phyloP scores from a whole-genome alignment of 1,284 basidiomycete species.

The Rhodotorula mucilaginosa region DNA sequence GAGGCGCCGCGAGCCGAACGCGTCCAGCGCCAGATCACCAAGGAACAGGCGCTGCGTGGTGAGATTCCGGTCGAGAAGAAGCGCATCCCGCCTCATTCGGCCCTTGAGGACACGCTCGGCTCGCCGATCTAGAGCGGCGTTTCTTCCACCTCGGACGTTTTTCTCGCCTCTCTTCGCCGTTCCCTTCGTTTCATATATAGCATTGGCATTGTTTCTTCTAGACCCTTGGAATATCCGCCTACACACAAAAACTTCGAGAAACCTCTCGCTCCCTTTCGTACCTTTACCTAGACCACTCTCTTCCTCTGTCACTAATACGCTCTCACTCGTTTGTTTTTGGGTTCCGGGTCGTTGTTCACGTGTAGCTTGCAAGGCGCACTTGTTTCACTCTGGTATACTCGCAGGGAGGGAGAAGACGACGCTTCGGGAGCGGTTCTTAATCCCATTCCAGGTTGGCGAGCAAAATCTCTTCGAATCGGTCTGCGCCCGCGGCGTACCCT shows the following conservation, averaged over 20 bases:
- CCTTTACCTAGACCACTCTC: too few relatives aligned
- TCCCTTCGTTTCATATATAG: too few relatives aligned
- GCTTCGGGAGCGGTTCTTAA: neutral
- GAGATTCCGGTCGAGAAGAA: constrained; percentile 11
- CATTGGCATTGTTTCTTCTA: too few relatives aligned
- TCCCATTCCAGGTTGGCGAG: constrained; percentile 47
- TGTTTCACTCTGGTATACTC: too few relatives aligned
- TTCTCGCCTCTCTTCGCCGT: neutral
- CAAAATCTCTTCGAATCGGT: constrained; percentile 64
- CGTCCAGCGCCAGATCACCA: constrained; percentile 29
- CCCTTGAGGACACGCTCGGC: constrained; percentile 28
- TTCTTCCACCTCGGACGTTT: neutral
- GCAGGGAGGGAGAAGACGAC: neutral
- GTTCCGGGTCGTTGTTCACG: too few relatives aligned
- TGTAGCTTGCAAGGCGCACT: too few relatives aligned
- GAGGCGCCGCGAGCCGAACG: constrained; percentile 19
- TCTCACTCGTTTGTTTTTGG: too few relatives aligned
- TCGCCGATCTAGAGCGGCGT: neutral
- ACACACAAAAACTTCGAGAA: too few relatives aligned
- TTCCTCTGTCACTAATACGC: too few relatives aligned
- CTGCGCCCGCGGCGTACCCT: constrained; percentile 58
- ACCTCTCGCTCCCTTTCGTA: too few relatives aligned
- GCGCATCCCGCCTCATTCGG: constrained; percentile 12
- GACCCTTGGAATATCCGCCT: too few relatives aligned
- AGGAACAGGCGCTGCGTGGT: constrained; percentile 30